Evolutionary conservation across 2,329 filamentous ascomycete species (phyloP), one percentile per base, ranked within the genome.

Genomic region (Fusarium sp.): DNA sequence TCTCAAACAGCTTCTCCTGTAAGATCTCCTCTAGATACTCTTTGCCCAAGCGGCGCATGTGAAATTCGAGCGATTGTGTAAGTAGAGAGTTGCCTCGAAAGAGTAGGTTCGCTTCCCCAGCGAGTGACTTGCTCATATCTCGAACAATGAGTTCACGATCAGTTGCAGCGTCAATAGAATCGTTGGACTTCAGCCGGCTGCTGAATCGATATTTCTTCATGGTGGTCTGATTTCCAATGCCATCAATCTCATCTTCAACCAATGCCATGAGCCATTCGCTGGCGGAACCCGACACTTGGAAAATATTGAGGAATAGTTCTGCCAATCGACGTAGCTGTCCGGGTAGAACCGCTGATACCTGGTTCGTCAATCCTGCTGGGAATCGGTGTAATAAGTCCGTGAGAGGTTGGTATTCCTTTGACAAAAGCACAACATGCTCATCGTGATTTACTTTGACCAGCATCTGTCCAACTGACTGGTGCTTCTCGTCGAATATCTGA

Each of bases 221-320:
- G 1, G 92, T 90, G 18, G 91, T 90, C 75, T 97, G 94, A 78
- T 92, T 97, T 61, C 94, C 90, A 22, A 96, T 91, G 1, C 95
- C 95, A 77, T 98, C 96, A 63, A 99, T 98, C 81, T 99, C 96
- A 78, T 98, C 95, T 81, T 99, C 96, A 1, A 98, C 93, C 44
- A 99, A 85, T 5, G 94, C 91, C 86, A 94, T 96, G 27, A 99
- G 87, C 96, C 96, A 99, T 65, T 98, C 94, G 46, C 88, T 88
- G 5, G 93, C 93, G 41, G 90, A 89, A 1, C 94, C 94, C 5
- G 94, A 95, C 6, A 97, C 95, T 79, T 99, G 96, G 77, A 95
- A 99, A 57, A 99, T 97, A 79, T 98, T 97, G 71, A 98, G 84
- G 41, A 98, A 89, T 33, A 93, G 91, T 78, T 98, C 95, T 4